A percentile compares a stretch with the other conserved stretches of the same genome.
Conservation (phyloP, 2,329 filamentous ascomycete genomes). For the Paecilomyces niveus region DNA sequence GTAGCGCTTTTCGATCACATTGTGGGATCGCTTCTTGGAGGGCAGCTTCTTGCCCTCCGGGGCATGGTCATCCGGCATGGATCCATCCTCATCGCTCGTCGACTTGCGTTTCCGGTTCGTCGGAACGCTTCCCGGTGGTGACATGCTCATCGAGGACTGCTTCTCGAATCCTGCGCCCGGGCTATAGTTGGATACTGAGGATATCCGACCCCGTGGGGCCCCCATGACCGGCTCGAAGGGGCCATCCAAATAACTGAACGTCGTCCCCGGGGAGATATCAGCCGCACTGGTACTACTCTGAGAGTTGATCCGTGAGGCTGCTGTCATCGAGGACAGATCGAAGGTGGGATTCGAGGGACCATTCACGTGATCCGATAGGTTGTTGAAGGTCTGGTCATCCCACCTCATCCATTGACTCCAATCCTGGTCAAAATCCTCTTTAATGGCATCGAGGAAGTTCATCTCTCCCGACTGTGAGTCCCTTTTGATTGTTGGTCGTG, state of each 20-base stretch:
- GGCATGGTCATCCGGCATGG: constrained; percentile 38
- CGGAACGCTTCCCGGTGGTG: constrained; percentile 17
- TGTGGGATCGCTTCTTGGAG: constrained; percentile 90
- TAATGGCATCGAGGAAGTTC: constrained; percentile 12
- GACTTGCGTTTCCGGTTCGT: constrained; percentile 62
- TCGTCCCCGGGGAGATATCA: constrained; percentile 24
- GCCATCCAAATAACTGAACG: constrained; percentile 23
- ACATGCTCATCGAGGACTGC: constrained; percentile 12
- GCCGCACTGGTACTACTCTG: constrained; percentile 13
- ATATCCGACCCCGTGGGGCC: constrained; percentile 2
- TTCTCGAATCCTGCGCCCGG: constrained; percentile 5
- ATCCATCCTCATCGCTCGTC: constrained; percentile 45
- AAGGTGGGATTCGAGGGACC: constrained; percentile 16
- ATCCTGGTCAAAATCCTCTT: constrained; percentile 28
- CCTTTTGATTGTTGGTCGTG: constrained; percentile 8
- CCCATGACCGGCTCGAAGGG: constrained; percentile 13
- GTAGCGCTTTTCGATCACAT: constrained; percentile 97
- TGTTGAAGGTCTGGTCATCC: constrained; percentile 31
- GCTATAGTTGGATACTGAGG: not conserved
- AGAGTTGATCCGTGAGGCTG: constrained; percentile 16
- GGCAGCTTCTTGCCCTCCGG: constrained; percentile 45
- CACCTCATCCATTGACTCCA: constrained; percentile 42
- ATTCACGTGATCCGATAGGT: constrained; percentile 18
- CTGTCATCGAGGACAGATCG: constrained; percentile 12
- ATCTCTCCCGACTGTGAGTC: constrained; percentile 10